Percentiles rank a stretch among this genome's conserved stretches.
Conservation (phyloP, 352 stramenopile species). For the Phytophthora tentaculata region DNA sequence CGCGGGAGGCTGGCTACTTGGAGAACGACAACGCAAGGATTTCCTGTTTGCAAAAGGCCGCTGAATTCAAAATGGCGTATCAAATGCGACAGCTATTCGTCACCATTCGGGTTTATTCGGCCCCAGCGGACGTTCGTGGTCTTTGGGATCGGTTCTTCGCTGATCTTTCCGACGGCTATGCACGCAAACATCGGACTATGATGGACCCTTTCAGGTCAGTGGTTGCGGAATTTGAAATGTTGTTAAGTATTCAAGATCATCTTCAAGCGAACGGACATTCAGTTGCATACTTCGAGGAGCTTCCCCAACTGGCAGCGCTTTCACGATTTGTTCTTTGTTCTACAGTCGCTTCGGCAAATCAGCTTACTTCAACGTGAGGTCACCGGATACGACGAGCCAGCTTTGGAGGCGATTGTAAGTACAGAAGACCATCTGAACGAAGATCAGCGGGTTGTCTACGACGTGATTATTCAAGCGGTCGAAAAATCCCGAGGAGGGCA, state of each 20-base stretch:
- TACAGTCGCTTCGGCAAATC: not conserved
- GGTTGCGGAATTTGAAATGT: not conserved
- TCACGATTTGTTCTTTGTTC: not conserved
- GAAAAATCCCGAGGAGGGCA: not conserved
- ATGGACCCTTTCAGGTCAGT: not conserved
- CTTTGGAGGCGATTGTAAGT: not conserved
- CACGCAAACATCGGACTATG: not conserved
- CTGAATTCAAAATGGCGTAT: not conserved
- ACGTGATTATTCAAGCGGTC: not conserved
- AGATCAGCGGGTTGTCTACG: not conserved
- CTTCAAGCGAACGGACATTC: not conserved
- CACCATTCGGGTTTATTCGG: not conserved
- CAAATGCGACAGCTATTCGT: not conserved
- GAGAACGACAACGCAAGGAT: not conserved
- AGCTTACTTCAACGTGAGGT: not conserved
- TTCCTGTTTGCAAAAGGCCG: not conserved
- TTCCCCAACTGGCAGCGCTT: not conserved
- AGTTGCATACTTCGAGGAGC: not conserved
- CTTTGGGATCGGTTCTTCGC: not conserved
- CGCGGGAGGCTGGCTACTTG: not conserved
- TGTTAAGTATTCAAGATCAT: not conserved
- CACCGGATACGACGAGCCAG: not conserved
- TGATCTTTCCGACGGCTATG: not conserved
- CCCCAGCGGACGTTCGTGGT: not conserved
- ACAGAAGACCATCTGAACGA: not conserved